phyloP scores from a whole-genome alignment of 768 basidiomycete species.

The Lentinula lateritia region DNA sequence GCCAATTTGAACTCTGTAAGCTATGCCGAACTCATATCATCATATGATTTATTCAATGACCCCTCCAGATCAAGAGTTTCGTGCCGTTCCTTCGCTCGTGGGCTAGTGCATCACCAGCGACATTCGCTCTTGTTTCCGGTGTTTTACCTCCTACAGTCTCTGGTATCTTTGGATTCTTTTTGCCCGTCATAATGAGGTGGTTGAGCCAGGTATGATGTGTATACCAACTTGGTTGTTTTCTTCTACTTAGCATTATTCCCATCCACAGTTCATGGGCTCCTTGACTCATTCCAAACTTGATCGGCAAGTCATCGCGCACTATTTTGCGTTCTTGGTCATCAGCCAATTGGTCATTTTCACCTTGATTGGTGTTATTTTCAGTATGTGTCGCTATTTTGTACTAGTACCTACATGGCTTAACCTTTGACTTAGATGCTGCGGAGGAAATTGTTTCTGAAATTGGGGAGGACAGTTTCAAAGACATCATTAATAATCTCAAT shows the following conservation, averaged over 20 bases:
- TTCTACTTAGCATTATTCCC: no score
- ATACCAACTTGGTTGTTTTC: slow-evolving; percentile 36
- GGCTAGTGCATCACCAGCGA: slow-evolving; percentile 51
- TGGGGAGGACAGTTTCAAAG: slow-evolving; percentile 39
- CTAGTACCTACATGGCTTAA: neutral
- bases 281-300: slow-evolving; percentile 77
- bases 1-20: slow-evolving; percentile 84
- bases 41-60: neutral
- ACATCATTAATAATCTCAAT: slow-evolving; percentile 41
- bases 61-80: slow-evolving; percentile 50
- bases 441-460: slow-evolving; percentile 38
- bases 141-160: slow-evolving; percentile 88
- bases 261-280: slow-evolving; percentile 58
- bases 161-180: slow-evolving; percentile 82
- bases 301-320: slow-evolving; percentile 86
- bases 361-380: slow-evolving; percentile 83
- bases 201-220: slow-evolving; percentile 53
- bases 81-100: slow-evolving; percentile 75
- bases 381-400: slow-evolving; percentile 27
- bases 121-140: slow-evolving; percentile 88
- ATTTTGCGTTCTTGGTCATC: slow-evolving; percentile 91
- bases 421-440: slow-evolving; percentile 28
- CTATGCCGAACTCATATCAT: slow-evolving; percentile 1
- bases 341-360: slow-evolving; percentile 94
- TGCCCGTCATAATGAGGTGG: slow-evolving; percentile 90